Percentiles rank a stretch among this genome's conserved stretches.
These are phyloP conservation scores for Angomonas deanei DNA, from an alignment of 208 protist genomes.

Conservation along the genomic window DNA sequence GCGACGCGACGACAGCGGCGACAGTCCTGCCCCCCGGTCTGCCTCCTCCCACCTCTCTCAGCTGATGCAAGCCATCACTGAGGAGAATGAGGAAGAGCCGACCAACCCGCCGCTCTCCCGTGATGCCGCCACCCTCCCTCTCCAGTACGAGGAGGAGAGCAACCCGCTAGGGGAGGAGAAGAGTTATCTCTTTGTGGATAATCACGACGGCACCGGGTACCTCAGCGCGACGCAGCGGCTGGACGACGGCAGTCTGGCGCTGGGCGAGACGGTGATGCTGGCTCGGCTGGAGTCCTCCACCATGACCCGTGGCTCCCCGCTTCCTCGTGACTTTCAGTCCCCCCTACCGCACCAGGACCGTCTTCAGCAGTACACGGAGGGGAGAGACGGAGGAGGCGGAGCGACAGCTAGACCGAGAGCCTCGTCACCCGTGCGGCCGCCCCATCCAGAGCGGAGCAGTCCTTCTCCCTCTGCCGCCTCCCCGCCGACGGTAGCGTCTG, in stretches of 20 bases:
- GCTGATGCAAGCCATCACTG: no score
- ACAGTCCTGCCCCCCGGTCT: no score
- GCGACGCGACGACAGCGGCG: background rate
- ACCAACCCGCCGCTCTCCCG: no score
- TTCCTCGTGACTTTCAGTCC: background rate
- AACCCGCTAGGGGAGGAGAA: background rate
- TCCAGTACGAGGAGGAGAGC: background rate
- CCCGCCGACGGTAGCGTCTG: conserved; percentile 13
- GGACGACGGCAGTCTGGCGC: conserved; percentile 34
- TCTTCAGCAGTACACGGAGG: background rate
- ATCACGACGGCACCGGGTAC: conserved; percentile 54
- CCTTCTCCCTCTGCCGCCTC: conserved; percentile 6
- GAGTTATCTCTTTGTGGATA: conserved; percentile 53
- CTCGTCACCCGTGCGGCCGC: background rate
- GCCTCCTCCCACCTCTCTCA: no score
- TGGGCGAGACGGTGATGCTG: conserved; percentile 48
- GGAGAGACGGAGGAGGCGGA: conserved; percentile 5
- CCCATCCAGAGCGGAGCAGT: background rate
- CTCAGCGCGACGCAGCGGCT: conserved; percentile 33
- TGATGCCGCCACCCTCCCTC: no score
- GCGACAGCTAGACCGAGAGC: background rate
- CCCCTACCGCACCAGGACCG: background rate
- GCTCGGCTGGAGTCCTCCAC: conserved; percentile 7
- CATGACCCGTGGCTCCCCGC: background rate
- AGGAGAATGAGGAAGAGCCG: no score